A percentile compares a stretch with the other conserved stretches of the same genome.
Evolutionary conservation across 345 rosid species (phyloP).

Genomic region (Gossypium turneri): DNA sequence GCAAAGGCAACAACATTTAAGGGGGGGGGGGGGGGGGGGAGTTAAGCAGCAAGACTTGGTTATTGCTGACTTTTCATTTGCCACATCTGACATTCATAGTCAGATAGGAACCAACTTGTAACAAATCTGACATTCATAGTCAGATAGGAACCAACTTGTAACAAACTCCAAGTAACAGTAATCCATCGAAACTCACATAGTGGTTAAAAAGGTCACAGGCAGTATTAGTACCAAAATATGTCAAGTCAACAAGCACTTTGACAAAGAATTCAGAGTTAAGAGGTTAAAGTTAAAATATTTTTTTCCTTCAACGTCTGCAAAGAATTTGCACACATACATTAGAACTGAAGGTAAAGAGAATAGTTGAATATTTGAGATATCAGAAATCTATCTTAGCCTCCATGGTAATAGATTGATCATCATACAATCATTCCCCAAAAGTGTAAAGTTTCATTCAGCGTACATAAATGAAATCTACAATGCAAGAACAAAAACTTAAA

Average conservation of each 20-base stretch:
- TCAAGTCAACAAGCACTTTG: slow-evolving; percentile 1
- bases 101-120: not conserved
- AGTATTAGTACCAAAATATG: not conserved
- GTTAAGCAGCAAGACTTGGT: too few relatives aligned
- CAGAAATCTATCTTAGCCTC: not conserved
- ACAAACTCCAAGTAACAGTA: not conserved
- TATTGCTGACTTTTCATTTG: not conserved
- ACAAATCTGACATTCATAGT: not conserved
- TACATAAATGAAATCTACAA: not conserved
- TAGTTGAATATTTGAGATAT: not conserved
- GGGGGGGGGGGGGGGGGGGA: not conserved
- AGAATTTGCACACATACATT: not conserved
- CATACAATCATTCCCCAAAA: not conserved
- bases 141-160: not conserved
- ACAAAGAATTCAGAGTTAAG: not conserved
- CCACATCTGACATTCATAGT: not conserved
- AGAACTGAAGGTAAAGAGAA: not conserved
- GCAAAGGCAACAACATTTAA: not conserved
- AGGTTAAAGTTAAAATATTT: not conserved
- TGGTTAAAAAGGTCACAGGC: not conserved
- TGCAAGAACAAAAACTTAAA: not conserved
- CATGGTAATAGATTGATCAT: not conserved
- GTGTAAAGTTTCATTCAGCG: not conserved
- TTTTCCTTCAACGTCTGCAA: not conserved
- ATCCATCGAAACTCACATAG: not conserved